Evolutionary conservation across 441 rosid species (phyloP).

Genomic region (Syzygium syzygioides): DNA sequence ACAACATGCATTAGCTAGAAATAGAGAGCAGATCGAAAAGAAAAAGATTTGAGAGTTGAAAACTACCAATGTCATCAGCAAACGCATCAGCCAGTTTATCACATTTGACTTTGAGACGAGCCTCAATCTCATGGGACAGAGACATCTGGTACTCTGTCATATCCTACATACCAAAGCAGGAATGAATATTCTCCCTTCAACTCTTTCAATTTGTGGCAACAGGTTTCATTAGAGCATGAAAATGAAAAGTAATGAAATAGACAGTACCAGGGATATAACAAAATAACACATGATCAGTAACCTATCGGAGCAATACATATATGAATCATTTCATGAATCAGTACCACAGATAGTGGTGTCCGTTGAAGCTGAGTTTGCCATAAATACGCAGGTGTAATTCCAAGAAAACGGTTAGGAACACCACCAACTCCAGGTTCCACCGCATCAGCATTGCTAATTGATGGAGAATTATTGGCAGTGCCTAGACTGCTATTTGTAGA

Average conservation of each 20-base stretch:
- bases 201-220: background rate
- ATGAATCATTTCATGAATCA: background rate
- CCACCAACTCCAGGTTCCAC: slow-evolving; percentile 83
- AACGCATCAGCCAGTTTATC: slow-evolving; percentile 82
- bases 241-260: background rate
- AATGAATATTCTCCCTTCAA: background rate
- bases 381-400: slow-evolving; percentile 77
- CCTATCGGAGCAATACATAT: background rate
- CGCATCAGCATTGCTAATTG: slow-evolving; percentile 31
- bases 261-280: background rate
- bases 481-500: slow-evolving; percentile 42
- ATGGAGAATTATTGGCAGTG: slow-evolving; percentile 21
- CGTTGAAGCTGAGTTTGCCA: slow-evolving; percentile 85
- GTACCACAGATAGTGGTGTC: slow-evolving; percentile 54
- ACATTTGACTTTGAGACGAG: slow-evolving; percentile 73
- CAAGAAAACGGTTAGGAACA: slow-evolving; percentile 83
- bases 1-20: background rate
- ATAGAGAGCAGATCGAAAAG: background rate
- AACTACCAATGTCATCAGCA: slow-evolving; percentile 73
- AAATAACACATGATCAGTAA: background rate
- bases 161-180: slow-evolving; percentile 36
- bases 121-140: slow-evolving; percentile 77
- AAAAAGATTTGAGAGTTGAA: background rate
- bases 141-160: slow-evolving; percentile 78
- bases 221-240: background rate